Conservation (phyloP, 2,329 filamentous ascomycete genomes). For the Scopulariopsis brevicaulis region DNA sequence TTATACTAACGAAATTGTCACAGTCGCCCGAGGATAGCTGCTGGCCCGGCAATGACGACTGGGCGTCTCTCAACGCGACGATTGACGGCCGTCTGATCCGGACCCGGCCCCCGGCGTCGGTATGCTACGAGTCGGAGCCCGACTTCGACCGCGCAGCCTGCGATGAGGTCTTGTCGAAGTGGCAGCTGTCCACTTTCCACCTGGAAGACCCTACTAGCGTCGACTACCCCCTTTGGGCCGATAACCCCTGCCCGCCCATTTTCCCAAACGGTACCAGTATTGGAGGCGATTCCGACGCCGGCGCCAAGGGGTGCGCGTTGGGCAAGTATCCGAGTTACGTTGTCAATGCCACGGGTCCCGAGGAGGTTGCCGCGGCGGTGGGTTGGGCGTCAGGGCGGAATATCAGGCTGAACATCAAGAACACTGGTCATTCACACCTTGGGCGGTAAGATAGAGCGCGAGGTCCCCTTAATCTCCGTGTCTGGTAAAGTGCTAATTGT, state of each 20-base stretch:
- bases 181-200: constrained; percentile 12
- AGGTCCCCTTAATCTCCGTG: neutral
- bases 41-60: constrained; percentile 32
- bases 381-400: constrained; percentile 24
- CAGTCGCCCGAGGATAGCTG: constrained; percentile 16
- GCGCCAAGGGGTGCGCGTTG: constrained; percentile 24
- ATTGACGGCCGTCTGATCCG: constrained; percentile 34
- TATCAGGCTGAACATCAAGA: constrained; percentile 21
- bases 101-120: constrained; percentile 32
- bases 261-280: constrained; percentile 18
- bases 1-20: neutral
- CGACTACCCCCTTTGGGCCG: constrained; percentile 13
- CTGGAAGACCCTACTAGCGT: constrained; percentile 2
- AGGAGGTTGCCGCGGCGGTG: constrained; percentile 19
- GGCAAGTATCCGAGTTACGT: constrained; percentile 30
- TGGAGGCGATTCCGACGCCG: constrained; percentile 19
- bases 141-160: constrained; percentile 28
- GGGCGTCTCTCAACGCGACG: constrained; percentile 34
- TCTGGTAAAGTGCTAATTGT: neutral
- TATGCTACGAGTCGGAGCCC: constrained; percentile 30
- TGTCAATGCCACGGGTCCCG: constrained; percentile 17
- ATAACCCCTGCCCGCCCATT: constrained; percentile 16
- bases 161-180: constrained; percentile 14
- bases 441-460: neutral
- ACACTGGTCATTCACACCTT: constrained; percentile 15